Base-by-base conservation (phyloP, 495 filamentous ascomycete species). In the Pyrenula massariospora region DNA sequence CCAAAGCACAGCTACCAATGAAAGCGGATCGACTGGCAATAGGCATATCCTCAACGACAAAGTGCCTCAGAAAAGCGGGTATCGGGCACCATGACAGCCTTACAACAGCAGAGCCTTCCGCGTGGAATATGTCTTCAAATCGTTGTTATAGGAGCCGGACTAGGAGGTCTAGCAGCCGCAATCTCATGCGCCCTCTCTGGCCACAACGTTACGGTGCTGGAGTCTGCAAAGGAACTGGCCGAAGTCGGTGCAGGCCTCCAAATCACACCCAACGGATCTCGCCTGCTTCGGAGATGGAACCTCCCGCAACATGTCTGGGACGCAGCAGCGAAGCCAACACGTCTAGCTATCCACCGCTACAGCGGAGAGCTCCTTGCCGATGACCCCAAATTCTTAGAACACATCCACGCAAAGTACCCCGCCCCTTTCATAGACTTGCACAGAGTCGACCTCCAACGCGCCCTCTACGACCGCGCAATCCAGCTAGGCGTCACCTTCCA, bases 91-190 rank as follows among this genome's bases (percentile, higher is more conserved):
- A 42, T 42, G 31, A 15, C 8, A 42, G 31, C 5, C 8, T 42
- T 42, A 42, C 31, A 42, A 5, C 5, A 42, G 15, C 31, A 15
- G 8, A 15, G 8, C 31, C 5, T 42, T 15, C 15, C 31, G 8
- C 8, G 15, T 8, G 50, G n/a, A 5, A 52, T 11, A 5, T 11
- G 50, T 8, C 54, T 65, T 0, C 25, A 70, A 20, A 67, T 73
- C 22, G 10, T 84, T 20, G 75, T 86, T 21, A 74, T 84, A 24
- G 83, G 84, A 23, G 83, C 77, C 2, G 83, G 83, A 2, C 75
- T 89, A n/a, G 78, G 78, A 47, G 86, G 86, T 2, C 73, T 89
- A 20, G 78, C 76, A 15, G 77, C 83, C 0, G 84, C 85, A 3
- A 85, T 88, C 59, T 71, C 80, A 11, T 70, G 76, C 58, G 71